phyloP scores from a whole-genome alignment of 345 rosid species.

The Citrus reticulata region DNA sequence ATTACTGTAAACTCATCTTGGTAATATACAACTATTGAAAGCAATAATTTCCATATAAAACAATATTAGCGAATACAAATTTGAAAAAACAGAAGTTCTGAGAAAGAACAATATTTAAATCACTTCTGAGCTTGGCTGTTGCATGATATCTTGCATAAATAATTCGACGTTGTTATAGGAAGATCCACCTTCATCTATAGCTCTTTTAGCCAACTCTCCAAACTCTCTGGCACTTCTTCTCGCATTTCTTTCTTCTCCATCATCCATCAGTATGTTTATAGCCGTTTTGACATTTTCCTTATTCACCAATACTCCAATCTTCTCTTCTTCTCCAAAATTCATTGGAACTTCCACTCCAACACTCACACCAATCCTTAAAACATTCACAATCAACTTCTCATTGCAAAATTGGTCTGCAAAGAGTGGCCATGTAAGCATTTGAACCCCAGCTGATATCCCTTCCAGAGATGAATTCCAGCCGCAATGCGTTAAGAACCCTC shows the following conservation, averaged over 20 bases:
- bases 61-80: too few relatives aligned
- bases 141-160: not conserved
- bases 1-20: too few relatives aligned
- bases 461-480: constrained; percentile 18
- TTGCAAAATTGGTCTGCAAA: constrained; percentile 27
- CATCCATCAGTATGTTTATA: not conserved
- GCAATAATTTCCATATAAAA: too few relatives aligned
- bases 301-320: not conserved
- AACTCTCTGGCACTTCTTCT: not conserved
- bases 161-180: not conserved
- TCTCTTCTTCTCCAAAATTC: not conserved
- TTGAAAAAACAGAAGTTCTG: too few relatives aligned
- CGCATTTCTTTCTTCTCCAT: not conserved
- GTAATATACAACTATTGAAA: too few relatives aligned
- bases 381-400: constrained; percentile 6
- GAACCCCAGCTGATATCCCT: constrained; percentile 14
- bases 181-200: not conserved
- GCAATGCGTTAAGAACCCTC: constrained; percentile 29
- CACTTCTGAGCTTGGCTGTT: not conserved
- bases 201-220: not conserved
- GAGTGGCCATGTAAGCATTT: constrained; percentile 24
- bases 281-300: not conserved
- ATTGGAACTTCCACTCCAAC: not conserved
- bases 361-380: not conserved
- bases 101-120: not conserved